phyloP scores from a whole-genome alignment of 805 yeast species.

The Phaffomyces antillensis region DNA sequence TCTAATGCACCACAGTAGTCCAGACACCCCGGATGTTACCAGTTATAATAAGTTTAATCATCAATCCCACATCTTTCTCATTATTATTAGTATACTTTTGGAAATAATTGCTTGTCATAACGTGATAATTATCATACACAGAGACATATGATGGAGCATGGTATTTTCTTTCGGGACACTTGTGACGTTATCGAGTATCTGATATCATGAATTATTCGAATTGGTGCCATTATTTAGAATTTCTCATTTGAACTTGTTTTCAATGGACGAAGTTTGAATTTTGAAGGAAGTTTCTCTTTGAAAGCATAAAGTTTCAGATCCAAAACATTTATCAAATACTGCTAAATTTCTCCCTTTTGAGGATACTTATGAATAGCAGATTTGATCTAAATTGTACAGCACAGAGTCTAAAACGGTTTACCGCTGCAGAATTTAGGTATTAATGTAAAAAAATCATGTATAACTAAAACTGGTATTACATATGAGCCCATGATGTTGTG shows the following conservation, averaged over 20 bases:
- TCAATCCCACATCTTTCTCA: conserved; percentile 9
- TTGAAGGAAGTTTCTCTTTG: no score
- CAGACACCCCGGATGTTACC: conserved; percentile 66
- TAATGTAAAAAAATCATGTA: conserved; percentile 36
- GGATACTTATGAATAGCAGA: conserved; percentile 96
- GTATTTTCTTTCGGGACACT: conserved; percentile 22
- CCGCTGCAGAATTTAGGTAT: conserved; percentile 74
- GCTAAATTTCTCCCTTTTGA: conserved; percentile 36
- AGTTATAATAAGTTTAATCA: conserved; percentile 58
- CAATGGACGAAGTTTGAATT: no score
- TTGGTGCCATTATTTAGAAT: conserved; percentile 68
- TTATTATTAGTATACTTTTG: background rate
- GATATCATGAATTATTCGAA: conserved; percentile 78
- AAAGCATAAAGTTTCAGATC: conserved; percentile 52
- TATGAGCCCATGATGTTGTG: conserved; percentile 81
- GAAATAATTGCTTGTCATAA: conserved; percentile 70
- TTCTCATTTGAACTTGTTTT: no score
- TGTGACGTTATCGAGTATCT: conserved; percentile 72
- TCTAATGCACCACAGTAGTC: conserved; percentile 59
- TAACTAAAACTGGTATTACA: conserved; percentile 73
- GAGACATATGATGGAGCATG: conserved; percentile 52
- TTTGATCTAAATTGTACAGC: conserved; percentile 49
- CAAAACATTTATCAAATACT: conserved; percentile 55
- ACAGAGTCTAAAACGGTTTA: conserved; percentile 83
- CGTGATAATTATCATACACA: conserved; percentile 74